These are phyloP conservation scores for Opeltia flavorubescens DNA, from an alignment of 495 filamentous ascomycete genomes.

Conservation along the genomic window DNA sequence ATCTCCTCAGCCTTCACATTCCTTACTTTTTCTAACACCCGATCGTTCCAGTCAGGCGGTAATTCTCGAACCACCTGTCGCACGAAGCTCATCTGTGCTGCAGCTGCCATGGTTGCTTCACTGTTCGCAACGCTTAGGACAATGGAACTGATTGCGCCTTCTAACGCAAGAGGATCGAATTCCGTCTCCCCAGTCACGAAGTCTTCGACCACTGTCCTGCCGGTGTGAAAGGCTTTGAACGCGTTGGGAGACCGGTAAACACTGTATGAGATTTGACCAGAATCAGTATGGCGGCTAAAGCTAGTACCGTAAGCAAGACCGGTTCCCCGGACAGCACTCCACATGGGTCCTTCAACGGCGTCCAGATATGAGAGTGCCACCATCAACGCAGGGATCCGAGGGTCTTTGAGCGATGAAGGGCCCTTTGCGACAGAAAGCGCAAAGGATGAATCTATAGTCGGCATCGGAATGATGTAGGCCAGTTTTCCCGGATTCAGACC, in stretches of 20 bases:
- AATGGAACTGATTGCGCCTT: conserved; percentile 80
- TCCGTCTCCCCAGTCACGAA: conserved; percentile 42
- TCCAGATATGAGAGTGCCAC: conserved; percentile 86
- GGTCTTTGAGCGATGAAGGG: conserved; percentile 58
- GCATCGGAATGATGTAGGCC: conserved; percentile 75
- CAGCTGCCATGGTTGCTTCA: conserved; percentile 65
- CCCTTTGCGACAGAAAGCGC: conserved; percentile 61
- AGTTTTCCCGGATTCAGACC: conserved; percentile 58
- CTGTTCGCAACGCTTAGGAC: conserved; percentile 74
- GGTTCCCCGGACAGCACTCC: conserved; percentile 79
- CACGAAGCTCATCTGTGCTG: conserved; percentile 70
- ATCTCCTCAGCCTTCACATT: conserved; percentile 65
- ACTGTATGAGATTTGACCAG: conserved; percentile 62
- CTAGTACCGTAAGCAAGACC: conserved; percentile 80
- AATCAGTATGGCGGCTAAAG: conserved; percentile 61
- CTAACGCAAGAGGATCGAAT: conserved; percentile 71
- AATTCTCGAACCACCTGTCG: conserved; percentile 64
- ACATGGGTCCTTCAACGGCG: conserved; percentile 84
- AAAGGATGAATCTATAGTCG: conserved; percentile 87
- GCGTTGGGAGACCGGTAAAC: conserved; percentile 85
- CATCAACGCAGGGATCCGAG: conserved; percentile 65
- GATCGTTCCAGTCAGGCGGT: conserved; percentile 62
- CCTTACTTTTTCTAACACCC: conserved; percentile 62
- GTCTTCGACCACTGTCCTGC: conserved; percentile 58
- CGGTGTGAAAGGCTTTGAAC: conserved; percentile 69